These are phyloP conservation scores for Eruca vesicaria DNA, from an alignment of 441 rosid genomes.

Conservation along the genomic window DNA sequence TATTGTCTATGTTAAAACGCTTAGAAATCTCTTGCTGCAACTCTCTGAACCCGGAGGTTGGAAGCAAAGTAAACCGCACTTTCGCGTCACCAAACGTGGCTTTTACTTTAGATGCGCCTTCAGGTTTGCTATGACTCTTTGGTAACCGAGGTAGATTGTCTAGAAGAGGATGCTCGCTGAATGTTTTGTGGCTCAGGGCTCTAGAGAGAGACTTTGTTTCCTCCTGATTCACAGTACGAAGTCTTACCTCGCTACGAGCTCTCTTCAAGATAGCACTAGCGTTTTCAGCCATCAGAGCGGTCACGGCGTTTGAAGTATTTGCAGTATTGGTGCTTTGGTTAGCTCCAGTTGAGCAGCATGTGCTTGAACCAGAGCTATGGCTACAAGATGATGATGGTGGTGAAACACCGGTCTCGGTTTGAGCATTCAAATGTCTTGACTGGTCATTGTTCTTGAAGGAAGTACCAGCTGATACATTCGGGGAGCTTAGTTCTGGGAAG, in stretches of 20 bases:
- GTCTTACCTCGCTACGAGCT: constrained; percentile 60
- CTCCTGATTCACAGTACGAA: constrained; percentile 47
- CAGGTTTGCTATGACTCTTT: constrained; percentile 26
- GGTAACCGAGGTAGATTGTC: constrained; percentile 43
- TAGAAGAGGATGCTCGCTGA: constrained; percentile 41
- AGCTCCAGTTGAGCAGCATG: constrained; percentile 53
- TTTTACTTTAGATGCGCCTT: constrained; percentile 47
- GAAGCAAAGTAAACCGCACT: constrained; percentile 60
- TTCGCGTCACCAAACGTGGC: constrained; percentile 63
- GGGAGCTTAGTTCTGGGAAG: constrained; percentile 72
- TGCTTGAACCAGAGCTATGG: constrained; percentile 71
- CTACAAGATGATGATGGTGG: constrained; percentile 68
- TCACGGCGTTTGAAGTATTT: constrained; percentile 14
- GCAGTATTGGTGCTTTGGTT: constrained; percentile 41
- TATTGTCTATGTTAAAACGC: constrained; percentile 54
- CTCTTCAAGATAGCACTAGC: constrained; percentile 50
- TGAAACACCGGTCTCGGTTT: constrained; percentile 43
- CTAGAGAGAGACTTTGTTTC: constrained; percentile 55
- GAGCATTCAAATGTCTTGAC: constrained; percentile 35
- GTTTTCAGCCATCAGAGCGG: constrained; percentile 36
- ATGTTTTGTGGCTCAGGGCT: constrained; percentile 65
- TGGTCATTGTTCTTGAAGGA: constrained; percentile 29
- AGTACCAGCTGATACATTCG: constrained; percentile 37
- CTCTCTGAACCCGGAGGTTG: constrained; percentile 52
- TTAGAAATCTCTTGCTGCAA: constrained; percentile 63